Conservation (phyloP, 176 grass and related monocot genomes). For the Musa troglodytarum region DNA sequence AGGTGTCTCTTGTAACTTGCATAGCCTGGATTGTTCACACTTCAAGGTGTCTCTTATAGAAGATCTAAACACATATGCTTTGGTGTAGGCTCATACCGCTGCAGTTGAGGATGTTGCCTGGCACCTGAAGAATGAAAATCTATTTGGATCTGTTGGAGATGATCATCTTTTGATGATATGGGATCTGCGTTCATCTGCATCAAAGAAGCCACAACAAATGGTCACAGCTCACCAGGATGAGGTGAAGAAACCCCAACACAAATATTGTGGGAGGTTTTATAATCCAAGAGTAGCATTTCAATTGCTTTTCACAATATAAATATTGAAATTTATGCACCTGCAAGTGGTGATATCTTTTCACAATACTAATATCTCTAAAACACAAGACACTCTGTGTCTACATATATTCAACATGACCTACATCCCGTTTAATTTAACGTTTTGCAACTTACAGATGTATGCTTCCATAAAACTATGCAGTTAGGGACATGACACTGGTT, state of each 20-base stretch:
- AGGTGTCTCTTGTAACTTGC: neutral
- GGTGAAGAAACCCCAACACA: constrained; percentile 32
- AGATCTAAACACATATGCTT: neutral
- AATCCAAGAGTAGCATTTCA: neutral
- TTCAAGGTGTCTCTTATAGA: neutral
- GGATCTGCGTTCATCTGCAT: constrained; percentile 58
- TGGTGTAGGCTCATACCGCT: constrained; percentile 69
- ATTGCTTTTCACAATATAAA: neutral
- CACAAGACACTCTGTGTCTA: too few species aligned
- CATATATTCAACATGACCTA: too few species aligned
- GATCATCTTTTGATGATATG: constrained; percentile 91
- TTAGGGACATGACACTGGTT: too few species aligned
- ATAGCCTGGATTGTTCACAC: neutral
- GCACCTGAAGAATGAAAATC: constrained; percentile 68
- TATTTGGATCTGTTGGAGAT: constrained; percentile 96
- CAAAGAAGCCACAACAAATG: constrained; percentile 50
- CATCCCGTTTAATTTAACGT: too few species aligned
- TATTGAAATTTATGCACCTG: too few species aligned
- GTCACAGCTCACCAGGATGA: constrained; percentile 67
- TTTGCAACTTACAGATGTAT: too few species aligned
- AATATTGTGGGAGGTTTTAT: neutral
- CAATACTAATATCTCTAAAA: too few species aligned
- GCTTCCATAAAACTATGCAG: too few species aligned
- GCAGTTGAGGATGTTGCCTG: constrained; percentile 89
- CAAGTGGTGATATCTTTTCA: too few species aligned